These are phyloP conservation scores for Epichloe glyceriae DNA, from an alignment of 2,329 filamentous ascomycete genomes.

Conservation along the genomic window DNA sequence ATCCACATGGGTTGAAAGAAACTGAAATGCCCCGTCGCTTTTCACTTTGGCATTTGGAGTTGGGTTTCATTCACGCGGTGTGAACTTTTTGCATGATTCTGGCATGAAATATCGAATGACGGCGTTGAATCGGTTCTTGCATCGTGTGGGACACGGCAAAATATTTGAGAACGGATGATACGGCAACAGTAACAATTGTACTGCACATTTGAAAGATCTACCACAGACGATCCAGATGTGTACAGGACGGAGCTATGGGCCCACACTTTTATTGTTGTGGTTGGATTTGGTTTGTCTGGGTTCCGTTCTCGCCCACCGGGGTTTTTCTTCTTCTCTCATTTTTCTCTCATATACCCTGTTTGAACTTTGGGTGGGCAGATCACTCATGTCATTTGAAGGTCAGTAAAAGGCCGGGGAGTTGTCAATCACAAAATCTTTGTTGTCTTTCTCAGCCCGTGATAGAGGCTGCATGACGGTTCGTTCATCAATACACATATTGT, in stretches of 20 bases:
- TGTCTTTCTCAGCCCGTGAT: not conserved
- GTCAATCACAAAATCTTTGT: not conserved
- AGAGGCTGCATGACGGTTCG: not conserved
- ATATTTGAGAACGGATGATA: not conserved
- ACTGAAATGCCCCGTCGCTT: not conserved
- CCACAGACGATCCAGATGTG: not conserved
- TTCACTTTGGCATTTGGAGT: not conserved
- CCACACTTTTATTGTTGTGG: not conserved
- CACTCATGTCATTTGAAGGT: not conserved
- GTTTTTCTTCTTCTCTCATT: not conserved
- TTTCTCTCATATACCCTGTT: slow-evolving; percentile 10
- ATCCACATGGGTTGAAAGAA: not conserved
- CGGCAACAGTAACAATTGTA: not conserved
- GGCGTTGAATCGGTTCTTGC: slow-evolving; percentile 8
- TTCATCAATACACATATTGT: not conserved
- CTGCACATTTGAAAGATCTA: not conserved
- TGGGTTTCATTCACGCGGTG: not conserved
- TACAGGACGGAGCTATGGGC: not conserved
- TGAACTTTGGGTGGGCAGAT: not conserved
- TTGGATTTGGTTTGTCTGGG: not conserved
- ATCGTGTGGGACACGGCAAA: slow-evolving; percentile 2
- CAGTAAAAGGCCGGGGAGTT: not conserved
- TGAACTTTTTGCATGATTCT: slow-evolving; percentile 2
- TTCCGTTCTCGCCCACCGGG: not conserved
- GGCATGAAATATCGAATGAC: slow-evolving; percentile 1